Evolutionary conservation across 768 basidiomycete genomes (phyloP).

Genomic region (Crassisporium funariophilum): DNA sequence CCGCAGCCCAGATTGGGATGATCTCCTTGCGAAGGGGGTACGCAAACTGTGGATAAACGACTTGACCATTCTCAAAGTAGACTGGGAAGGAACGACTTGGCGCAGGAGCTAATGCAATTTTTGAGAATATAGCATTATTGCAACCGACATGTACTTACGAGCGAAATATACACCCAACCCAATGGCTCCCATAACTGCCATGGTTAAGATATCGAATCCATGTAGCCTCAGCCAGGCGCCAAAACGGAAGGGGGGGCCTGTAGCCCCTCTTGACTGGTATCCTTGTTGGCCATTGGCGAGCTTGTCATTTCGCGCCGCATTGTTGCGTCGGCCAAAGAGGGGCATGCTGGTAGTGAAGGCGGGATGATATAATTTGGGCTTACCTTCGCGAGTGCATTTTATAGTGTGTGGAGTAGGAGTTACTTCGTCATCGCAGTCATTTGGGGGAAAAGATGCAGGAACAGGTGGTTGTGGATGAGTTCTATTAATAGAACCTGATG

Average conservation of each 20-base stretch:
- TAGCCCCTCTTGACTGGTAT: slow-evolving; percentile 9
- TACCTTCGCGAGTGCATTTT: slow-evolving; percentile 4
- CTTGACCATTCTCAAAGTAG: slow-evolving; percentile 45
- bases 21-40: slow-evolving; percentile 53
- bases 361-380: not conserved
- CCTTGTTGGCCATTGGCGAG: slow-evolving; percentile 7
- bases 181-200: slow-evolving; percentile 58
- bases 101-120: slow-evolving; percentile 36
- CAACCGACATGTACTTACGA: slow-evolving; percentile 24
- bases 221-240: slow-evolving; percentile 48
- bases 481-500: slow-evolving; percentile 12
- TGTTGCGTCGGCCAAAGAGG: slow-evolving; percentile 17
- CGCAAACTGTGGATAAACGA: slow-evolving; percentile 56
- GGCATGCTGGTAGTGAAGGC: slow-evolving; percentile 10
- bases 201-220: slow-evolving; percentile 53
- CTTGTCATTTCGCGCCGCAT: slow-evolving; percentile 8
- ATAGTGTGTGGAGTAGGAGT: slow-evolving; percentile 10
- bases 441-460: slow-evolving; percentile 7
- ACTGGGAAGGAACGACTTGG: slow-evolving; percentile 46
- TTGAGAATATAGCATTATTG: not conserved
- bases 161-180: slow-evolving; percentile 58
- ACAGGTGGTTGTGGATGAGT: not conserved
- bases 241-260: slow-evolving; percentile 33
- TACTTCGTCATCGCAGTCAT: slow-evolving; percentile 11
- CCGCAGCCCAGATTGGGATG: slow-evolving; percentile 55